Evolutionary conservation across 805 yeast genomes (phyloP).

Genomic region (Blastobotrys parvus): DNA sequence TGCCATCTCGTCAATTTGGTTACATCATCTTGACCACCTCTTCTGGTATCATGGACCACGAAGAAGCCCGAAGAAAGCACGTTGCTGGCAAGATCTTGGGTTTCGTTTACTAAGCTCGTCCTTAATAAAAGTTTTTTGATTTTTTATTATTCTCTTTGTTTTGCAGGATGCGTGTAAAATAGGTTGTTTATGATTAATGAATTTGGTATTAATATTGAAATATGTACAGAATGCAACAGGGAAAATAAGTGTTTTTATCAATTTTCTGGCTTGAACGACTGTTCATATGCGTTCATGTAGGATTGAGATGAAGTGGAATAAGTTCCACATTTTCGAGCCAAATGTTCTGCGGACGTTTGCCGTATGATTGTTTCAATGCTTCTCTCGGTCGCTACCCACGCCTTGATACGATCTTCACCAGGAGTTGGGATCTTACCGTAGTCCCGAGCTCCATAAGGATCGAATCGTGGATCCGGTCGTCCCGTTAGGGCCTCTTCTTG

Average conservation of each 20-base stretch:
- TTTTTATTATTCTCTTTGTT: constrained; percentile 2
- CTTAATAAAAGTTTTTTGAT: background rate
- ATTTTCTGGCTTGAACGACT: background rate
- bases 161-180: constrained; percentile 4
- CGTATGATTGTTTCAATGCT: constrained; percentile 16
- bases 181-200: constrained; percentile 5
- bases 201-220: constrained; percentile 1
- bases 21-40: constrained; percentile 96
- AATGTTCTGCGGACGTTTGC: constrained; percentile 9
- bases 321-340: constrained; percentile 17
- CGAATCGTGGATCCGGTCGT: constrained; percentile 15
- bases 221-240: too few relatives aligned
- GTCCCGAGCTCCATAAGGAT: constrained; percentile 20
- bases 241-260: background rate
- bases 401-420: constrained; percentile 9
- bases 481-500: background rate
- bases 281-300: constrained; percentile 13
- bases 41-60: constrained; percentile 99
- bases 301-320: constrained; percentile 13
- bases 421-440: constrained; percentile 2
- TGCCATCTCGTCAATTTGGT: constrained; percentile 99
- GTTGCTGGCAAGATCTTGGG: constrained; percentile 98
- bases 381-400: constrained; percentile 16
- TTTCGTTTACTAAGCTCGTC: constrained; percentile 70
- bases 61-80: constrained; percentile 99